A percentile compares a stretch with the other conserved stretches of the same genome.
phyloP scores from a whole-genome alignment of 148 eudicot species.

The Pharnaceum exiguum region DNA sequence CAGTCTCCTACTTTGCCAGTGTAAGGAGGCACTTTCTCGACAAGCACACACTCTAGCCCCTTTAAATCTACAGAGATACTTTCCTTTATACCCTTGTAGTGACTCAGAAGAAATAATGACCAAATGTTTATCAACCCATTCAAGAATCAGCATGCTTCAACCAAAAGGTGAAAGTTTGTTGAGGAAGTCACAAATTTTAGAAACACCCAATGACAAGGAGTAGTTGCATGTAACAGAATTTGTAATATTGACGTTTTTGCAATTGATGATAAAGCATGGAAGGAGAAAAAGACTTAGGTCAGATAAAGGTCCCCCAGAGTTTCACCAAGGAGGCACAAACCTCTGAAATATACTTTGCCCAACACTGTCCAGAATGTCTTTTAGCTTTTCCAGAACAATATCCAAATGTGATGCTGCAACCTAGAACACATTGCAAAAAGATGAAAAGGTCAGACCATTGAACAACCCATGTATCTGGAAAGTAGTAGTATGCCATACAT shows the following conservation, averaged over 20 bases:
- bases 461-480: neutral
- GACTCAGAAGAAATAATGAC: no score
- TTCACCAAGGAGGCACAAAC: slow-evolving; percentile 28
- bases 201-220: no score
- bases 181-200: no score
- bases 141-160: no score
- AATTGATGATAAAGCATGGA: neutral
- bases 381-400: slow-evolving; percentile 88
- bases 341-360: slow-evolving; percentile 81
- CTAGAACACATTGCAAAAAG: slow-evolving; percentile 29
- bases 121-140: no score
- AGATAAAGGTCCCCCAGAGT: neutral
- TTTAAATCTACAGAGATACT: no score
- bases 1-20: no score
- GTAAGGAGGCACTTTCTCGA: no score
- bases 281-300: neutral
- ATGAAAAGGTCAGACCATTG: neutral
- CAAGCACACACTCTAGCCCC: no score
- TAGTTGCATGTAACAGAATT: neutral
- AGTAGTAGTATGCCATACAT: neutral
- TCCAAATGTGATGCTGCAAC: slow-evolving; percentile 88
- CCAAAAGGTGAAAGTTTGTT: no score
- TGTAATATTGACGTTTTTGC: neutral
- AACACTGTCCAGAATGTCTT: slow-evolving; percentile 77
- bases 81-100: no score